Conservation (phyloP, 805 yeast genomes). For the Starmerella scarabaei region DNA sequence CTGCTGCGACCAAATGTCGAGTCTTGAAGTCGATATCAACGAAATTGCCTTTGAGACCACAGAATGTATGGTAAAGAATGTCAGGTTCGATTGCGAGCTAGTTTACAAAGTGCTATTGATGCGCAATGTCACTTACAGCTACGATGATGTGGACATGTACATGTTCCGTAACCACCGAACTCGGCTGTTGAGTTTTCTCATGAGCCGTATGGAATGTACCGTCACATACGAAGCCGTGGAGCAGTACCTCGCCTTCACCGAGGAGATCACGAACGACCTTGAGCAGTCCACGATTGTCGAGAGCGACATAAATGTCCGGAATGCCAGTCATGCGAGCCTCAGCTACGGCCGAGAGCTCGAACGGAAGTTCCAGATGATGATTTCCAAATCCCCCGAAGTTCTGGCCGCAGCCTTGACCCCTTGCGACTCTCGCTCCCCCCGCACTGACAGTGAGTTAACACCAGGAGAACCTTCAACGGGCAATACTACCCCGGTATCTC, state of each 20-base stretch:
- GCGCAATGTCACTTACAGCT: conserved; percentile 8
- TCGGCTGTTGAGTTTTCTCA: conserved; percentile 10
- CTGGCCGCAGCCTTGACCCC: too few relatives aligned
- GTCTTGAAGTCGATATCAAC: conserved; percentile 1
- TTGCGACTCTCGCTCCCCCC: too few relatives aligned
- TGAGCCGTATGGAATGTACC: conserved; percentile 9
- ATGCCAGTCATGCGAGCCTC: background rate
- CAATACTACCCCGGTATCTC: too few relatives aligned
- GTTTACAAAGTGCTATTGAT: conserved; percentile 16
- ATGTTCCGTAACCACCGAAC: conserved; percentile 14
- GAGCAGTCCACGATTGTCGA: conserved; percentile 1
- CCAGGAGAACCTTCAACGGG: too few relatives aligned
- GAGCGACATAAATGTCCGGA: background rate
- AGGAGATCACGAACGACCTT: conserved; percentile 11
- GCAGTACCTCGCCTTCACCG: conserved; percentile 1
- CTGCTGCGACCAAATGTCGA: conserved; percentile 16
- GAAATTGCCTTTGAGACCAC: conserved; percentile 14
- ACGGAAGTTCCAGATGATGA: too few relatives aligned
- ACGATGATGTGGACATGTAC: conserved; percentile 4
- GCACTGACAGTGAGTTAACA: too few relatives aligned
- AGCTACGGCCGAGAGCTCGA: background rate
- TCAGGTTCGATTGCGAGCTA: conserved; percentile 11
- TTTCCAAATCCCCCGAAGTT: background rate
- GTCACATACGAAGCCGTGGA: background rate
- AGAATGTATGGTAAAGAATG: conserved; percentile 7